phyloP scores from a whole-genome alignment of 345 rosid species.

The Arabidopsis arenosa region DNA sequence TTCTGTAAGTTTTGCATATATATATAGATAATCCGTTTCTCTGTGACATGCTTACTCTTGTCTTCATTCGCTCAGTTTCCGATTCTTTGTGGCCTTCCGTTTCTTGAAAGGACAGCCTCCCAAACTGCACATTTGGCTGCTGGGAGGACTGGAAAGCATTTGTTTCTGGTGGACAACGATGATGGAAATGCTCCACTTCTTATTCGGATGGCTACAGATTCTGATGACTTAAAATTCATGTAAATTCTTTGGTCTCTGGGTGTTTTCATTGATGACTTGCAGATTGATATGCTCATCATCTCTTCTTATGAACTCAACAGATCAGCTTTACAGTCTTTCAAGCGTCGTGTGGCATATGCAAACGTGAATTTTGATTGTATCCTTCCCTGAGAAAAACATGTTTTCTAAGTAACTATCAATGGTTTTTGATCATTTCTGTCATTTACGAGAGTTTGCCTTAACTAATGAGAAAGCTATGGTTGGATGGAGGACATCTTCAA shows the following conservation, averaged over 20 bases:
- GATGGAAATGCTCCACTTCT: conserved; percentile 86
- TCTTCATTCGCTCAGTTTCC: conserved; percentile 61
- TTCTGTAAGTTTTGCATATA: conserved; percentile 5
- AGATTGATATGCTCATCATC: conserved; percentile 22
- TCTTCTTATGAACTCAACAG: conserved; percentile 53
- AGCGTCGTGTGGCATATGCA: conserved; percentile 92
- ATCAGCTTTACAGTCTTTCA: conserved; percentile 81
- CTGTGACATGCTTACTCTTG: conserved; percentile 21
- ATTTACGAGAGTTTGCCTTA: conserved; percentile 47
- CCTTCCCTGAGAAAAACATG: conserved; percentile 45
- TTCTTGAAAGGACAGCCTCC: conserved; percentile 87
- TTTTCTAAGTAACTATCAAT: conserved; percentile 1
- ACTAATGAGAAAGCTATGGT: conserved; percentile 68
- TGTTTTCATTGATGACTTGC: conserved; percentile 24
- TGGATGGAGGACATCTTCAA: conserved; percentile 97
- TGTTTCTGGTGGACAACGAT: conserved; percentile 82
- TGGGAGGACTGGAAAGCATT: conserved; percentile 93
- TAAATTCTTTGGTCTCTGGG: conserved; percentile 44
- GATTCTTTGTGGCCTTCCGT: conserved; percentile 87
- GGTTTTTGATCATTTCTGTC: neutral
- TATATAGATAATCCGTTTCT: neutral
- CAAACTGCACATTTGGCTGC: conserved; percentile 84
- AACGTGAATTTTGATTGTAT: conserved; percentile 89
- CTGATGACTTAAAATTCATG: conserved; percentile 76
- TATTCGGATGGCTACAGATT: conserved; percentile 83